Percentiles rank a stretch among this genome's conserved stretches.
Evolutionary conservation across 106 monocot genomes (phyloP).

Genomic region (Vanilla planifolia): DNA sequence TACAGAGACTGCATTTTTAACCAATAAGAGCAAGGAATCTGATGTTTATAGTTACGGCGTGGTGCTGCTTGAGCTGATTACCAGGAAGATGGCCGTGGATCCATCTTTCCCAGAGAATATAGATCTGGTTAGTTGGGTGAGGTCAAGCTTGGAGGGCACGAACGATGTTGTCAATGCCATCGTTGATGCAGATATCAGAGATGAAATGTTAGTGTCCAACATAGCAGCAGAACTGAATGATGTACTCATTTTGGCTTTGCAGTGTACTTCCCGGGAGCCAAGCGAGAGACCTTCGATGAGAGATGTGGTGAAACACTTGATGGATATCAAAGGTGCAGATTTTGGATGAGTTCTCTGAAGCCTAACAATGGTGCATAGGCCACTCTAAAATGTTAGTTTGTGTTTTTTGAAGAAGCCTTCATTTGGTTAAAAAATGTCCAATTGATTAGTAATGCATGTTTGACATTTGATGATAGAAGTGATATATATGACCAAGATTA

Average conservation of each 20-base stretch:
- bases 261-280: slow-evolving; percentile 35
- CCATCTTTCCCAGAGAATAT: slow-evolving; percentile 43
- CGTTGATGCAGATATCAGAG: slow-evolving; percentile 37
- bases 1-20: slow-evolving; percentile 72
- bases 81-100: slow-evolving; percentile 50
- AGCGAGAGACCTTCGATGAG: slow-evolving; percentile 53
- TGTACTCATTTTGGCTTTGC: slow-evolving; percentile 46
- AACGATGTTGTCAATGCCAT: slow-evolving; percentile 28
- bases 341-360: too few species aligned
- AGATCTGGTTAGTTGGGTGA: slow-evolving; percentile 61
- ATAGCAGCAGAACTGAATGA: slow-evolving; percentile 33
- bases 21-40: slow-evolving; percentile 56
- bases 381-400: too few species aligned
- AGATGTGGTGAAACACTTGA: slow-evolving; percentile 50
- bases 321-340: slow-evolving; percentile 34
- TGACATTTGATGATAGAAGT: too few species aligned
- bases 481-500: too few species aligned
- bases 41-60: slow-evolving; percentile 95
- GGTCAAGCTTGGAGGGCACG: slow-evolving; percentile 20
- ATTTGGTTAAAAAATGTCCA: too few species aligned
- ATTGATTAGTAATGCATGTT: too few species aligned
- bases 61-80: slow-evolving; percentile 73
- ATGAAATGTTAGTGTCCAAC: slow-evolving; percentile 28
- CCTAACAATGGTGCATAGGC: too few species aligned
- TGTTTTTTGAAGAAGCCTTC: too few species aligned